A percentile compares a stretch with the other conserved stretches of the same genome.
Evolutionary conservation across 192 early-diverging fungal species (phyloP).

Genomic region (Umbelopsis isabellina): DNA sequence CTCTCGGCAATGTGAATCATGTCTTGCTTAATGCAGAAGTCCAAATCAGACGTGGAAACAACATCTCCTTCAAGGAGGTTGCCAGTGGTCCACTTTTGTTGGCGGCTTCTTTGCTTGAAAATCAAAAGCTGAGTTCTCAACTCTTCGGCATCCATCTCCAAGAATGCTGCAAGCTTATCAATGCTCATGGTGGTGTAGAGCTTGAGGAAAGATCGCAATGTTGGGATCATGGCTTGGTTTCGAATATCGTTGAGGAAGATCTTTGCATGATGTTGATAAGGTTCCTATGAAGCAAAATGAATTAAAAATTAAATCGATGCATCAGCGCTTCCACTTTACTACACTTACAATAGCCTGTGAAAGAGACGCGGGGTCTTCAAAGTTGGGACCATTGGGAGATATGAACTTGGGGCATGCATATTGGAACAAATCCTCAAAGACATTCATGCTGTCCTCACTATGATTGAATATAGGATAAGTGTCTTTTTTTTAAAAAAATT

Average conservation of each 20-base stretch:
- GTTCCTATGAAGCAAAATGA: constrained; percentile 48
- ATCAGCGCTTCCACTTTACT: no score
- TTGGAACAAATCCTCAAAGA: constrained; percentile 88
- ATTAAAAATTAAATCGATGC: background rate
- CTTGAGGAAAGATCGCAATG: constrained; percentile 92
- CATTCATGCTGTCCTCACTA: constrained; percentile 78
- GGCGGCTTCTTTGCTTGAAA: constrained; percentile 93
- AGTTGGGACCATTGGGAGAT: constrained; percentile 84
- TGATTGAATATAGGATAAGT: background rate
- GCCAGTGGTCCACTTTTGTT: constrained; percentile 80
- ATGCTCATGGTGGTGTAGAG: constrained; percentile 93
- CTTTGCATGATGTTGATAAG: constrained; percentile 80
- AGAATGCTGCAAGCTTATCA: constrained; percentile 84
- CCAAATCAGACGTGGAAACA: constrained; percentile 80
- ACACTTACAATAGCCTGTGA: constrained; percentile 1
- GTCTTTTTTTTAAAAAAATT: background rate
- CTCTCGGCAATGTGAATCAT: constrained; percentile 95
- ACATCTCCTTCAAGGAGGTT: constrained; percentile 88
- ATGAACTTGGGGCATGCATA: constrained; percentile 97
- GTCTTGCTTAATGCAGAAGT: constrained; percentile 93
- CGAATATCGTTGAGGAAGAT: constrained; percentile 85
- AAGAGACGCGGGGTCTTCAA: constrained; percentile 28
- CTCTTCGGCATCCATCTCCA: constrained; percentile 84
- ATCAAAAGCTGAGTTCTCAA: constrained; percentile 86
- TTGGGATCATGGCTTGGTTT: constrained; percentile 85